These are phyloP conservation scores for Ammopiptanthus mongolicus DNA, from an alignment of 306 rosid genomes.

Conservation along the genomic window DNA sequence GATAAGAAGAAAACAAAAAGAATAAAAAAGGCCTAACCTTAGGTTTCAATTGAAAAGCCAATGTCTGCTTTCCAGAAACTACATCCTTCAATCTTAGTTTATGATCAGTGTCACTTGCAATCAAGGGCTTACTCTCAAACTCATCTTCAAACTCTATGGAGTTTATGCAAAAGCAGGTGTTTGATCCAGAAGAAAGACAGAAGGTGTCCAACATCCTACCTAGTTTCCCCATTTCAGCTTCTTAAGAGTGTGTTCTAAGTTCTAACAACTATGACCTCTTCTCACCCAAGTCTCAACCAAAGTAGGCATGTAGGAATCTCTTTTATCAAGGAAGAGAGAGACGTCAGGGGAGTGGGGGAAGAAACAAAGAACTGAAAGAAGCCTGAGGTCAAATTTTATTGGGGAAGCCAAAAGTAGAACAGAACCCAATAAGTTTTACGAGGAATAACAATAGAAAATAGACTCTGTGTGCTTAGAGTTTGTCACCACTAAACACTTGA, in stretches of 20 bases:
- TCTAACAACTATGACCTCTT: slow-evolving; percentile 11
- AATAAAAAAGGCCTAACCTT: slow-evolving; percentile 38
- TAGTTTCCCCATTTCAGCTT: slow-evolving; percentile 64
- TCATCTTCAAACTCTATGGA: slow-evolving; percentile 48
- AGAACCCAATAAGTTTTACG: slow-evolving; percentile 36
- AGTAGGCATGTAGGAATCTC: slow-evolving; percentile 24
- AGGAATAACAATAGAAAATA: slow-evolving; percentile 31
- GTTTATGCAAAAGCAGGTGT: slow-evolving; percentile 68
- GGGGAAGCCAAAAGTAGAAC: slow-evolving; percentile 54
- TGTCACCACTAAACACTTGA: slow-evolving; percentile 40
- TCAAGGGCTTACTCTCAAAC: slow-evolving; percentile 52
- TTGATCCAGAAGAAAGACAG: slow-evolving; percentile 48
- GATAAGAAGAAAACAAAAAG: not conserved
- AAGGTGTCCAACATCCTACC: slow-evolving; percentile 59
- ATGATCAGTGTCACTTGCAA: slow-evolving; percentile 37
- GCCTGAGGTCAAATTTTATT: slow-evolving; percentile 45
- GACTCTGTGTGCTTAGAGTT: slow-evolving; percentile 25
- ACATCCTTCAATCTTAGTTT: slow-evolving; percentile 66
- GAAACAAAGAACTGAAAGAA: too few species aligned
- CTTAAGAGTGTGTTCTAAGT: not conserved
- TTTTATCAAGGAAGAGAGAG: slow-evolving; percentile 16
- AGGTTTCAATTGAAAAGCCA: slow-evolving; percentile 90
- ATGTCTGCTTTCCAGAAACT: slow-evolving; percentile 68
- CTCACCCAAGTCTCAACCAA: slow-evolving; percentile 20
- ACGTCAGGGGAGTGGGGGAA: slow-evolving; percentile 6